These are phyloP conservation scores for Tricholoma furcatifolium DNA, from an alignment of 768 basidiomycete species.

Conservation along the genomic window DNA sequence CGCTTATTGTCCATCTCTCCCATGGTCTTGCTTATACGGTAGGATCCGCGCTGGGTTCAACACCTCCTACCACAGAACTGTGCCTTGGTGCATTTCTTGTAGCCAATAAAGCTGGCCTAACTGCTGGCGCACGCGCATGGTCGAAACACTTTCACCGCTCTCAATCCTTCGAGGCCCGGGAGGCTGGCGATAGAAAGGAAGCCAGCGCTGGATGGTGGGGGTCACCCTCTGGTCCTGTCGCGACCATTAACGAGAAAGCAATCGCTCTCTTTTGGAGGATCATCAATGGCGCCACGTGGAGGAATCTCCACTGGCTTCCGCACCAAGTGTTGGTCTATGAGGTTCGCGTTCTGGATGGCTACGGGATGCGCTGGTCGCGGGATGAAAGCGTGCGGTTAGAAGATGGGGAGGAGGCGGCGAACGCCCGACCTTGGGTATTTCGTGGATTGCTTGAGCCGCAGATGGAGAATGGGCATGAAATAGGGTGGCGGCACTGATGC, in stretches of 20 bases:
- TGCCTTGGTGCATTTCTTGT: slow-evolving; percentile 53
- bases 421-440: slow-evolving; percentile 45
- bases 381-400: slow-evolving; percentile 28
- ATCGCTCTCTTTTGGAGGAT: slow-evolving; percentile 52
- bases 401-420: neutral
- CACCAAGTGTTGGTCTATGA: slow-evolving; percentile 64
- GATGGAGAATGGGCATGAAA: slow-evolving; percentile 66
- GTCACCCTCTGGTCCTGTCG: slow-evolving; percentile 49
- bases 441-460: slow-evolving; percentile 67
- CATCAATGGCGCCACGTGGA: slow-evolving; percentile 53
- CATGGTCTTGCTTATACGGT: slow-evolving; percentile 57
- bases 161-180: slow-evolving; percentile 16
- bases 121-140: slow-evolving; percentile 64
- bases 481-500: slow-evolving; percentile 53
- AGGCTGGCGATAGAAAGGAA: slow-evolving; percentile 17
- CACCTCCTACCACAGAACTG: slow-evolving; percentile 45
- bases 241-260: slow-evolving; percentile 51
- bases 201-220: slow-evolving; percentile 59
- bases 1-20: slow-evolving; percentile 44
- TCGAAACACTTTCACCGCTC: slow-evolving; percentile 66
- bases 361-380: slow-evolving; percentile 69
- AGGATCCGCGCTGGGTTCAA: slow-evolving; percentile 54
- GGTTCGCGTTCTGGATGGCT: slow-evolving; percentile 54
- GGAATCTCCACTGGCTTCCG: slow-evolving; percentile 66
- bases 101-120: slow-evolving; percentile 49